Evolutionary conservation across 2,329 filamentous ascomycete genomes (phyloP).

Genomic region (Dothideomycetidae sp.): DNA sequence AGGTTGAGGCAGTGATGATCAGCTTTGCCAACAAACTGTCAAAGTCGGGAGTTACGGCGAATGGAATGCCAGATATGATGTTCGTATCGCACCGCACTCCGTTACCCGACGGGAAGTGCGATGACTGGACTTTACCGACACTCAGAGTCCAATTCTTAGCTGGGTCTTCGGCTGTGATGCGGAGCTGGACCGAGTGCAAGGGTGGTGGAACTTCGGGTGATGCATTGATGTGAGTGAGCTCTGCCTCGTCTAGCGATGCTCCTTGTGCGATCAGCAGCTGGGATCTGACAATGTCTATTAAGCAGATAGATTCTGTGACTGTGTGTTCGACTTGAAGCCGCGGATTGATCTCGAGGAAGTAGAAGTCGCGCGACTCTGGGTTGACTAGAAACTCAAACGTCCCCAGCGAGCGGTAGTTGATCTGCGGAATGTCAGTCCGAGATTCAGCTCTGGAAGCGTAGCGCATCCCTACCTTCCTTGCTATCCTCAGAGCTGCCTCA

Average conservation of each 20-base stretch:
- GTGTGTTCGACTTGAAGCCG: slow-evolving; percentile 49
- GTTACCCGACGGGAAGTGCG: slow-evolving; percentile 42
- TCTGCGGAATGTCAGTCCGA: slow-evolving; percentile 14
- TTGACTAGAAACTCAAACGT: slow-evolving; percentile 52
- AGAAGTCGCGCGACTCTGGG: slow-evolving; percentile 35
- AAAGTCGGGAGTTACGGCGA: slow-evolving; percentile 40
- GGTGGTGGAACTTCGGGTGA: slow-evolving; percentile 20
- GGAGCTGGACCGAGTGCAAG: slow-evolving; percentile 39
- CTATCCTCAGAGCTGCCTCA: slow-evolving; percentile 40
- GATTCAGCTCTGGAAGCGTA: neutral
- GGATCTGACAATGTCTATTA: slow-evolving; percentile 39
- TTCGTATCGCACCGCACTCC: slow-evolving; percentile 45
- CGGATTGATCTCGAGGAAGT: slow-evolving; percentile 48
- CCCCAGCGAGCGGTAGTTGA: slow-evolving; percentile 44
- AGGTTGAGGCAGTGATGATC: slow-evolving; percentile 40
- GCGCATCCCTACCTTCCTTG: slow-evolving; percentile 25
- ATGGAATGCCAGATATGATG: slow-evolving; percentile 26
- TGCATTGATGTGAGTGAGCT: slow-evolving; percentile 16
- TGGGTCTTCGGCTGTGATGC: slow-evolving; percentile 44
- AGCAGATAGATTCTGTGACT: slow-evolving; percentile 42
- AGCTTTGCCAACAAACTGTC: slow-evolving; percentile 47
- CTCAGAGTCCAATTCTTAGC: slow-evolving; percentile 40
- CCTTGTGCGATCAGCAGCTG: slow-evolving; percentile 44
- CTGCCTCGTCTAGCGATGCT: slow-evolving; percentile 25
- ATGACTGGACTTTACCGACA: slow-evolving; percentile 43